These are phyloP conservation scores for Colletotrichum eleusines DNA, from an alignment of 2,329 filamentous ascomycete genomes.

Conservation along the genomic window DNA sequence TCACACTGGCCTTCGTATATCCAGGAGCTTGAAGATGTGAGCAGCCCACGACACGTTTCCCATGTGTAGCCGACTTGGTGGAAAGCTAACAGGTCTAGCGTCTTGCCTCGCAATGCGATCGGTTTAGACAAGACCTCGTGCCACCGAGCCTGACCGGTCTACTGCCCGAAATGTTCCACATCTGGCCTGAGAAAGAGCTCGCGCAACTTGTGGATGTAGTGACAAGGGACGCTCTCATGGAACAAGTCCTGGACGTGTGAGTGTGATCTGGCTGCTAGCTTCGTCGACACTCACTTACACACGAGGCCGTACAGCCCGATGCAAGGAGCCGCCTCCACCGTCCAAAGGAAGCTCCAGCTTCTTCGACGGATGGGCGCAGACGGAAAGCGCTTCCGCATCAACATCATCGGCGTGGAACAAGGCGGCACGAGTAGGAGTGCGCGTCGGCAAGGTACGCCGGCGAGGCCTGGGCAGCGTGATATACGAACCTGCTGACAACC, in stretches of 20 bases:
- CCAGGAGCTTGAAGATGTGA: constrained; percentile 50
- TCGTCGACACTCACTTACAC: constrained; percentile 19
- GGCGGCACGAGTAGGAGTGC: constrained; percentile 8
- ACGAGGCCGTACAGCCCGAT: constrained; percentile 17
- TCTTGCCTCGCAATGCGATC: constrained; percentile 46
- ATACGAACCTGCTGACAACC: not conserved
- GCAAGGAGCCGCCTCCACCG: constrained; percentile 24
- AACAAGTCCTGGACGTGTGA: constrained; percentile 46
- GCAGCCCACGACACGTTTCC: constrained; percentile 8
- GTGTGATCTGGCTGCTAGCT: not conserved
- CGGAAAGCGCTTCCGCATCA: constrained; percentile 45
- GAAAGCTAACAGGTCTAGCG: constrained; percentile 42
- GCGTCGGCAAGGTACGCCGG: constrained; percentile 36
- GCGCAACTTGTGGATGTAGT: constrained; percentile 48
- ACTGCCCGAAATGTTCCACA: constrained; percentile 46
- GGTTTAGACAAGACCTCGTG: constrained; percentile 47
- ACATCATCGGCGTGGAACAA: constrained; percentile 41
- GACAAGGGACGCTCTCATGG: constrained; percentile 51
- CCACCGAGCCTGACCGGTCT: constrained; percentile 42
- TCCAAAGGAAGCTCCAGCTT: constrained; percentile 41
- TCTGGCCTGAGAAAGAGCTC: constrained; percentile 49
- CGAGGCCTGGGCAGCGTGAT: no score
- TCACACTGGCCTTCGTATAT: constrained; percentile 54
- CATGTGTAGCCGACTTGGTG: not conserved
- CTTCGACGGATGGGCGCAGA: constrained; percentile 46